A percentile compares a stretch with the other conserved stretches of the same genome.
Conservation (phyloP, 2,329 filamentous ascomycete species). For the Mycocentrospora acerina region DNA sequence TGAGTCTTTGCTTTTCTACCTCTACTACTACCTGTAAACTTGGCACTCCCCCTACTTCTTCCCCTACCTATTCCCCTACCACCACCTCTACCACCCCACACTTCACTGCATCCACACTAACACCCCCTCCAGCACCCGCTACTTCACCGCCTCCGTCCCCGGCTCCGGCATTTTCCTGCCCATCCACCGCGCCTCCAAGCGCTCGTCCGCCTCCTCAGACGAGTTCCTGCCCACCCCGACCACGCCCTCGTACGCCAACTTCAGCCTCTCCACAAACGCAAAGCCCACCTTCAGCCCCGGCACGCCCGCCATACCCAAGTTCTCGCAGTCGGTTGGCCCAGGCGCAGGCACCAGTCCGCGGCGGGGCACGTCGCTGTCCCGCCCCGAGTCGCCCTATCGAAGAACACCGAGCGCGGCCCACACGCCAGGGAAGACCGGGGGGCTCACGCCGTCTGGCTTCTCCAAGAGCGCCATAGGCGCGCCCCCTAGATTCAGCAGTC, state of each 20-base stretch:
- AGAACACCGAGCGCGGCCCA: constrained; percentile 49
- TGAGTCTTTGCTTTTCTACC: constrained; percentile 47
- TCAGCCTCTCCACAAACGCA: constrained; percentile 60
- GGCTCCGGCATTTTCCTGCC: constrained; percentile 94
- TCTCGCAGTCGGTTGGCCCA: constrained; percentile 85
- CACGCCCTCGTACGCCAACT: constrained; percentile 58
- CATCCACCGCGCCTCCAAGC: constrained; percentile 73
- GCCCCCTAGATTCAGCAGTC: constrained; percentile 62
- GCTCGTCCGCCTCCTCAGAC: constrained; percentile 58
- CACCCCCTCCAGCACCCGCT: constrained; percentile 54
- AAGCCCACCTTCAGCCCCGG: constrained; percentile 40
- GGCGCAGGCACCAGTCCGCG: constrained; percentile 55
- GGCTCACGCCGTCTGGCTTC: constrained; percentile 56
- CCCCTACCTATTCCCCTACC: too few species aligned
- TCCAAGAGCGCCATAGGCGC: constrained; percentile 57
- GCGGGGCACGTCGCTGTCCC: constrained; percentile 74
- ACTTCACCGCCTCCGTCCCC: constrained; percentile 77
- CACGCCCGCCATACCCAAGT: constrained; percentile 70
- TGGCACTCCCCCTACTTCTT: too few species aligned
- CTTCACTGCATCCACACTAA: constrained; percentile 8
- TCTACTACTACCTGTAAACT: background rate
- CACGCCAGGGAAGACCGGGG: constrained; percentile 55
- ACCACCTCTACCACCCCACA: constrained; percentile 2
- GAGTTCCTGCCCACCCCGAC: constrained; percentile 68
- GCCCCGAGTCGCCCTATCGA: constrained; percentile 82